Percentiles rank a stretch among this genome's conserved stretches.
phyloP scores from a whole-genome alignment of 2,329 filamentous ascomycete species.

The Colletotrichum australisinense region DNA sequence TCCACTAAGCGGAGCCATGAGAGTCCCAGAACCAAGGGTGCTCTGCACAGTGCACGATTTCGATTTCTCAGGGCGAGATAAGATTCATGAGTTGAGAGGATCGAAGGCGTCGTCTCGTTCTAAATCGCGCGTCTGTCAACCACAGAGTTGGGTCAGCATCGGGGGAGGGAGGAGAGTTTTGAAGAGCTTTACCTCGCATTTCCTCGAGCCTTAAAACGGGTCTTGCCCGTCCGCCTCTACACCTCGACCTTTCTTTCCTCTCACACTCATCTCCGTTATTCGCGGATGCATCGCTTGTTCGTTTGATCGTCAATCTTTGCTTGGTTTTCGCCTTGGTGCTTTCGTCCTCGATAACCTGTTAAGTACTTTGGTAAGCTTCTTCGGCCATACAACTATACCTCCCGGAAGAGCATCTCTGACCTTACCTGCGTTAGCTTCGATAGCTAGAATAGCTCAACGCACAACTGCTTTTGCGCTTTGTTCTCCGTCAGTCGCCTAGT shows the following conservation, averaged over 20 bases:
- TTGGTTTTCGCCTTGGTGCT: background rate
- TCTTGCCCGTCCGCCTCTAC: background rate
- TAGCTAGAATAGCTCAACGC: too few species aligned
- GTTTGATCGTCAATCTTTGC: background rate
- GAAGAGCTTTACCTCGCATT: background rate
- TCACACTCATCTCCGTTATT: too few species aligned
- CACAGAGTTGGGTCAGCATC: background rate
- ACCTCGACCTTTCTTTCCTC: too few species aligned
- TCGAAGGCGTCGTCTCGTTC: background rate
- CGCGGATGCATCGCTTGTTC: too few species aligned
- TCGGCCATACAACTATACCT: too few species aligned
- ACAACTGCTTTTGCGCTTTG: too few species aligned
- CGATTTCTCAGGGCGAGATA: background rate
- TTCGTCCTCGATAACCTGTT: too few species aligned
- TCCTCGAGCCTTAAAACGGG: background rate
- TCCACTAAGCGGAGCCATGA: background rate
- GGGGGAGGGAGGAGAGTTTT: background rate
- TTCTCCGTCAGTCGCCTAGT: too few species aligned
- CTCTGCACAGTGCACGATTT: background rate
- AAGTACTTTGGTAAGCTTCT: too few species aligned
- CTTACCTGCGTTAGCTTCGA: too few species aligned
- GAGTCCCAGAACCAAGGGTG: background rate
- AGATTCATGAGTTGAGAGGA: background rate
- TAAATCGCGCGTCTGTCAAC: background rate
- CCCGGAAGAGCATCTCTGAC: too few species aligned